Conservation (phyloP, 345 rosid species). For the Citrus trifoliata region DNA sequence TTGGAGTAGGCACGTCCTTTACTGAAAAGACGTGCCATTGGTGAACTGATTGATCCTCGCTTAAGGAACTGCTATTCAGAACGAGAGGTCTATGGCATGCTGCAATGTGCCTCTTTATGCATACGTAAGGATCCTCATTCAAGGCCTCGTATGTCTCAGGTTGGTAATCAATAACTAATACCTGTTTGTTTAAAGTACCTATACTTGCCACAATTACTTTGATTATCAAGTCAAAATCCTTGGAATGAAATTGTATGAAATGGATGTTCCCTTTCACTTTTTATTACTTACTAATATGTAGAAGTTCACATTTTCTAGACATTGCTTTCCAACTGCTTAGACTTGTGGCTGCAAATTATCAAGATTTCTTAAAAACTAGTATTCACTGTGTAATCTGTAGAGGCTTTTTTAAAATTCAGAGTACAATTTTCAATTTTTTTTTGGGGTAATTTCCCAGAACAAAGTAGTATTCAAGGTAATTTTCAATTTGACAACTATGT, state of each 20-base stretch:
- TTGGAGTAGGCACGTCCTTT: slow-evolving; percentile 83
- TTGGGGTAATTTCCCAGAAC: neutral
- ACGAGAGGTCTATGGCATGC: slow-evolving; percentile 73
- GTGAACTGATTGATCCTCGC: slow-evolving; percentile 76
- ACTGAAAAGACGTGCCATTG: slow-evolving; percentile 60
- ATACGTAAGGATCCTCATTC: slow-evolving; percentile 76
- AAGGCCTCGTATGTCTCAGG: slow-evolving; percentile 99
- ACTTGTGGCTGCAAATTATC: neutral
- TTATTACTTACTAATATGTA: neutral
- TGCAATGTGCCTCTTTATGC: slow-evolving; percentile 85
- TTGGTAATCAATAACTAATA: slow-evolving; percentile 16
- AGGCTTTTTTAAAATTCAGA: neutral
- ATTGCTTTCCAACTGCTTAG: neutral
- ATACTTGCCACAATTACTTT: neutral
- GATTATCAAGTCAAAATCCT: slow-evolving; percentile 1
- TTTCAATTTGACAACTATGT: neutral
- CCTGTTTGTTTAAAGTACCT: neutral
- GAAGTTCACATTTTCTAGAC: neutral
- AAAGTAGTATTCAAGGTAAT: neutral
- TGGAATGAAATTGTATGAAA: neutral
- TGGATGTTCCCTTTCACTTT: neutral
- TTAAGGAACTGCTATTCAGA: slow-evolving; percentile 54
- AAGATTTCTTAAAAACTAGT: neutral
- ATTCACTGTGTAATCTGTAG: neutral
- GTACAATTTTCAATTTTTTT: neutral